Percentiles rank a stretch among this genome's conserved stretches.
Evolutionary conservation across 129 eudicot genomes (phyloP).

Genomic region (Glebionis coronaria): DNA sequence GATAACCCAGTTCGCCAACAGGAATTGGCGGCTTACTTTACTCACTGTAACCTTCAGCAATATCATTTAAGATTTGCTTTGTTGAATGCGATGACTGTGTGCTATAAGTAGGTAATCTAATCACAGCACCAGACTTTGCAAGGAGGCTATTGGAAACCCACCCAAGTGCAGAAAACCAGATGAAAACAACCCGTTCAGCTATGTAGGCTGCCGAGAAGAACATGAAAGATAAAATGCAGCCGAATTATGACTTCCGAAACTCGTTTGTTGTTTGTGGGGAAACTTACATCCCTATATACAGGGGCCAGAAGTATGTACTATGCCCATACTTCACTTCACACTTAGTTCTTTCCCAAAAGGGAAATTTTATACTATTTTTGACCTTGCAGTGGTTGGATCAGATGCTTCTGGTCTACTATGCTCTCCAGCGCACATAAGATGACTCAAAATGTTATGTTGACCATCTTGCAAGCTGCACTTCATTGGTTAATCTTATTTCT

Average conservation of each 20-base stretch:
- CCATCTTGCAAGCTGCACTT: background rate
- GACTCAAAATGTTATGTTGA: conserved; percentile 20
- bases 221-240: conserved; percentile 48
- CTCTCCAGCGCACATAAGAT: conserved; percentile 67
- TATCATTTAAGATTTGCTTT: no score
- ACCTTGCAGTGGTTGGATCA: conserved; percentile 55
- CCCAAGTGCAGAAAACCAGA: conserved; percentile 58
- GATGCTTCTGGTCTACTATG: conserved; percentile 78
- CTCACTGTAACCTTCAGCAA: no score
- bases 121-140: conserved; percentile 59
- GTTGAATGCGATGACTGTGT: no score
- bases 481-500: no score
- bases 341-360: conserved; percentile 61
- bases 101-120: no score
- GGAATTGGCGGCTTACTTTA: no score
- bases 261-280: no score
- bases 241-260: no score
- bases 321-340: conserved; percentile 64
- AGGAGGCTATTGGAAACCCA: conserved; percentile 67
- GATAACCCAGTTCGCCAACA: no score
- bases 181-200: conserved; percentile 54
- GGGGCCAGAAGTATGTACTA: conserved; percentile 60
- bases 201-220: conserved; percentile 69
- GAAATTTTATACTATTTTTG: conserved; percentile 59
- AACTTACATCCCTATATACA: no score